These are phyloP conservation scores for Geosmithia flava DNA, from an alignment of 2,329 filamentous ascomycete genomes.

Conservation along the genomic window DNA sequence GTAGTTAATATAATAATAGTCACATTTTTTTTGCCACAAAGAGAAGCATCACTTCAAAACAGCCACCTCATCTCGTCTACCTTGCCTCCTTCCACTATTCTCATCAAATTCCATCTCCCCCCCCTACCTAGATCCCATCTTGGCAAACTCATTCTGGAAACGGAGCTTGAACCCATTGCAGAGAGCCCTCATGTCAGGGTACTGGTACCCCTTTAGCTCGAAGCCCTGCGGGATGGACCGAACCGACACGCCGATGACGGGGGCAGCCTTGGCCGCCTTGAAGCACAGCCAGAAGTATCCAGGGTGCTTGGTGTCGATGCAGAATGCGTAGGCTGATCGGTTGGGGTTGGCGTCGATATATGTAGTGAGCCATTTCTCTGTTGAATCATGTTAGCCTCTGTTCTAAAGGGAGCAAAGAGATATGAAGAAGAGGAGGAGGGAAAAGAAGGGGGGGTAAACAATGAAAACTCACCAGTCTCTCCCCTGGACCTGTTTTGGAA, in stretches of 20 bases:
- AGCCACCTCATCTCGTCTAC: too few species aligned
- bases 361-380: constrained; percentile 90
- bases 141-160: constrained; percentile 53
- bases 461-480: constrained; percentile 64
- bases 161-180: constrained; percentile 96
- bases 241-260: constrained; percentile 68
- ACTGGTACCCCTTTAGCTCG: constrained; percentile 76
- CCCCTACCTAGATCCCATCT: constrained; percentile 32
- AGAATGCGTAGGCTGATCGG: constrained; percentile 90
- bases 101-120: not conserved
- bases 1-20: not conserved
- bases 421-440: not conserved
- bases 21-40: not conserved
- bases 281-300: constrained; percentile 96
- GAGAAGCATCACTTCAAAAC: not conserved
- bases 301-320: constrained; percentile 80
- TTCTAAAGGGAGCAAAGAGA: not conserved
- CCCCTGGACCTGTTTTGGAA: constrained; percentile 72
- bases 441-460: not conserved
- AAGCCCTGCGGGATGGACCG: constrained; percentile 90
- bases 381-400: not conserved
- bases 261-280: constrained; percentile 71
- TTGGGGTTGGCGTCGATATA: constrained; percentile 95
- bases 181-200: constrained; percentile 87
- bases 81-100: not conserved